Conservation (phyloP, 108 stramenopile species). For the Cyclostephanos invisitatus region DNA sequence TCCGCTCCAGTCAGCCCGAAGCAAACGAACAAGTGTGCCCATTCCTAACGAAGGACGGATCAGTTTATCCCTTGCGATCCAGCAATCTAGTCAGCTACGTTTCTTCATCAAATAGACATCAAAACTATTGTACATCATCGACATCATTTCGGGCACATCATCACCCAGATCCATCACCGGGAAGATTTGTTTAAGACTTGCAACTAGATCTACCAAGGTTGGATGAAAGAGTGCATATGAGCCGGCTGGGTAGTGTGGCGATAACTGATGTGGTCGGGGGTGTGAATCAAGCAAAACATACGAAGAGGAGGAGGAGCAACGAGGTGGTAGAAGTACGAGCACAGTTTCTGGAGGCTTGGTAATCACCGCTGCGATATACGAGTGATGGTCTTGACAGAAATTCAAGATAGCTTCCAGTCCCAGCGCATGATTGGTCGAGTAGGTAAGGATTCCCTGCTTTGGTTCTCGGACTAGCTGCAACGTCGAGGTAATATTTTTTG, state of each 20-base stretch:
- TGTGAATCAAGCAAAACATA: slow-evolving; percentile 80
- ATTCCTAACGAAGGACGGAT: too few relatives aligned
- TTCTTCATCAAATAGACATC: slow-evolving; percentile 21
- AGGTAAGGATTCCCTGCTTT: slow-evolving; percentile 70
- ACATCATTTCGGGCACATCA: slow-evolving; percentile 82
- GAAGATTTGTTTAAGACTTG: slow-evolving; percentile 60
- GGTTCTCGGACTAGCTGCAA: slow-evolving; percentile 48
- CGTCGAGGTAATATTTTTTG: slow-evolving; percentile 14
- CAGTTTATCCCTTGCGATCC: too few relatives aligned
- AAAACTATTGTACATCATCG: slow-evolving; percentile 86
- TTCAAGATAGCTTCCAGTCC: slow-evolving; percentile 55
- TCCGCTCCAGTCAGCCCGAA: too few relatives aligned
- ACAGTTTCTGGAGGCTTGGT: slow-evolving; percentile 87
- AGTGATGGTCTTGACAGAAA: slow-evolving; percentile 31
- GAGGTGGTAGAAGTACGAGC: slow-evolving; percentile 57
- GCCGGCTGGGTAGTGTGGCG: slow-evolving; percentile 39
- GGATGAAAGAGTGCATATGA: slow-evolving; percentile 69
- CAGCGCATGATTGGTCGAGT: slow-evolving; percentile 49
- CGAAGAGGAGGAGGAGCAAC: not conserved
- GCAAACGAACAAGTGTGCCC: too few relatives aligned
- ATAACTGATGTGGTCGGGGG: slow-evolving; percentile 63
- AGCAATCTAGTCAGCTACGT: not conserved
- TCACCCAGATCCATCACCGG: slow-evolving; percentile 64
- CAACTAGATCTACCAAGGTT: slow-evolving; percentile 45
- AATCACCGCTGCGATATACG: slow-evolving; percentile 62